Conservation (phyloP, 352 stramenopile genomes). For the Lagenidium sp. region DNA sequence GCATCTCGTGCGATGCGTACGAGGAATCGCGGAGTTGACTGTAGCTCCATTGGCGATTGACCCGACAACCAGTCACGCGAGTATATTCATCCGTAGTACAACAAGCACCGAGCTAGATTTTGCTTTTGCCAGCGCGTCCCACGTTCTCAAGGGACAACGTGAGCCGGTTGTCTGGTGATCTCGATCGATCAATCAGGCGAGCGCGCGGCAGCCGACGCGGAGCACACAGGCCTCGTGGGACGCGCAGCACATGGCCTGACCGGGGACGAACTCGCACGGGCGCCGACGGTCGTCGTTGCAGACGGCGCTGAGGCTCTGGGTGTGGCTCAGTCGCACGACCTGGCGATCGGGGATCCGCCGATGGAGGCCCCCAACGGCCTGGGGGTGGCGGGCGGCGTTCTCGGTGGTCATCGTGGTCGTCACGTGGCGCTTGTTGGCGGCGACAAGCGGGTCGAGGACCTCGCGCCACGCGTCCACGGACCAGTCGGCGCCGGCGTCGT, state of each 20-base stretch:
- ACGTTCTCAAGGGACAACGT: too few species aligned
- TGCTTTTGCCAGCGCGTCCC: background rate
- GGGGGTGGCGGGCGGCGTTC: slow-evolving; percentile 26
- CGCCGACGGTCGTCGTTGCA: slow-evolving; percentile 26
- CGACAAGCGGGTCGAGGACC: slow-evolving; percentile 29
- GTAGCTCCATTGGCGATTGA: too few species aligned
- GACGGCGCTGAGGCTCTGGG: slow-evolving; percentile 22
- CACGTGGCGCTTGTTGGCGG: slow-evolving; percentile 13
- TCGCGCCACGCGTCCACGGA: slow-evolving; percentile 50
- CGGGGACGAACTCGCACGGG: slow-evolving; percentile 53
- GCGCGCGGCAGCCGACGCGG: slow-evolving; percentile 29
- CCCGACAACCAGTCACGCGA: too few species aligned
- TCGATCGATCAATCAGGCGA: too few species aligned
- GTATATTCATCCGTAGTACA: too few species aligned
- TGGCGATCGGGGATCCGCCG: slow-evolving; percentile 48
- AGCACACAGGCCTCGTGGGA: slow-evolving; percentile 62
- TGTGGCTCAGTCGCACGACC: slow-evolving; percentile 39
- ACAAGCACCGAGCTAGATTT: too few species aligned
- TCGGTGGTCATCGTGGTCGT: slow-evolving; percentile 10
- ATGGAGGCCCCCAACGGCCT: slow-evolving; percentile 18
- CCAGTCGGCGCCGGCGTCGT: slow-evolving; percentile 32
- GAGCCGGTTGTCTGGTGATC: too few species aligned
- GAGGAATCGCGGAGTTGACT: too few species aligned
- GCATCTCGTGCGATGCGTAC: too few species aligned
- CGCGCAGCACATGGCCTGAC: slow-evolving; percentile 64